Conservation (phyloP, 1,284 basidiomycete species). For the Schizopora paradoxa region DNA sequence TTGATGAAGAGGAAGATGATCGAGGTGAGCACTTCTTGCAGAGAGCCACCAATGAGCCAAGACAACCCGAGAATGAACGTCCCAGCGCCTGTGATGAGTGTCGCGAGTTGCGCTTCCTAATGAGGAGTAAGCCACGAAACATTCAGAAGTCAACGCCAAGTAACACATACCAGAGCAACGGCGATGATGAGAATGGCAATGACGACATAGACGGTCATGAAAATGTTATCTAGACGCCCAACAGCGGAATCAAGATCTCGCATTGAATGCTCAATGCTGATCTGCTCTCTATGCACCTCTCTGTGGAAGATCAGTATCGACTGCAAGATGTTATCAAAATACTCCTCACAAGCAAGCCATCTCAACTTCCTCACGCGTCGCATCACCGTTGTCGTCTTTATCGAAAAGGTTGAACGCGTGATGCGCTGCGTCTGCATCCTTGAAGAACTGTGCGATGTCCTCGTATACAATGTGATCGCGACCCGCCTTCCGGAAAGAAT, state of each 20-base stretch:
- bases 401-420: constrained; percentile 75
- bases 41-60: constrained; percentile 80
- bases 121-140: constrained; percentile 32
- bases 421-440: constrained; percentile 59
- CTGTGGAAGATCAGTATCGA: constrained; percentile 28
- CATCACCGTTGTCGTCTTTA: constrained; percentile 79
- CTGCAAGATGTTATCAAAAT: constrained; percentile 9
- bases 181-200: constrained; percentile 73
- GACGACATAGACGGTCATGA: constrained; percentile 62
- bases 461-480: constrained; percentile 56
- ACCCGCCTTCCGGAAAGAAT: constrained; percentile 73
- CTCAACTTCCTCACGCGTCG: constrained; percentile 70
- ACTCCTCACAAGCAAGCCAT: constrained; percentile 59
- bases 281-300: constrained; percentile 80
- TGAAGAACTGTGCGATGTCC: constrained; percentile 76
- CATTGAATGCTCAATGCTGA: constrained; percentile 85
- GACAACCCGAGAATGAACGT: constrained; percentile 80
- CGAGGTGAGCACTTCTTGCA: constrained; percentile 65
- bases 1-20: constrained; percentile 87
- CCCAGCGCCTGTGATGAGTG: constrained; percentile 76
- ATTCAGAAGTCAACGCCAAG: background rate
- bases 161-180: constrained; percentile 60
- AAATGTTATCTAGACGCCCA: constrained; percentile 70
- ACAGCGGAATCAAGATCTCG: constrained; percentile 88
- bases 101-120: constrained; percentile 67